A percentile compares a stretch with the other conserved stretches of the same genome.
Evolutionary conservation across 164 flowering plant genomes (phyloP).

Genomic region (Umbellularia californica): DNA sequence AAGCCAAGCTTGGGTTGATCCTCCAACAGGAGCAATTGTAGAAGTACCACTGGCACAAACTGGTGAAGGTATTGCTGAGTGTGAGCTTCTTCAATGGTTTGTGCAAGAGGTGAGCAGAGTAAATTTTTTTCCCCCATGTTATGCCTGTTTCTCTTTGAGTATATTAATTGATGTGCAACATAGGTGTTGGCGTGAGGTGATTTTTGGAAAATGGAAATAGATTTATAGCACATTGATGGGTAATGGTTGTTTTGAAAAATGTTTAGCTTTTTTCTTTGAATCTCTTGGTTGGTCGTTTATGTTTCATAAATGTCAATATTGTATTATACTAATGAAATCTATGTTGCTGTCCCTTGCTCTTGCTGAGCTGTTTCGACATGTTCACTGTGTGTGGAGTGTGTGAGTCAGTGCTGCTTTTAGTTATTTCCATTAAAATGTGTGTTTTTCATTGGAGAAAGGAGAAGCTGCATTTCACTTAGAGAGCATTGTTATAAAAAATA

Average conservation of each 20-base stretch:
- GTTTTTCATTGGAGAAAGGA: not conserved
- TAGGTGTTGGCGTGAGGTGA: not conserved
- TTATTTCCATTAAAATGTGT: not conserved
- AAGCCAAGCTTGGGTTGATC: slow-evolving; percentile 40
- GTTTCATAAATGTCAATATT: no score
- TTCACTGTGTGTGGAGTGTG: no score
- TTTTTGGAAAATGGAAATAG: no score
- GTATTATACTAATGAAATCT: no score
- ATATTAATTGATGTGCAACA: not conserved
- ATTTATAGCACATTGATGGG: no score
- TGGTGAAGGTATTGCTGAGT: slow-evolving; percentile 99
- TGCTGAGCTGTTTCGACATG: no score
- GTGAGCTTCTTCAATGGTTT: slow-evolving; percentile 95
- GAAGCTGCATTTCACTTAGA: not conserved
- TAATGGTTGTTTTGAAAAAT: not conserved
- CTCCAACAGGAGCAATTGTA: slow-evolving; percentile 36
- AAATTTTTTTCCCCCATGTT: not conserved
- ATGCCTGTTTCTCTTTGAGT: not conserved
- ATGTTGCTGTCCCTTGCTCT: no score
- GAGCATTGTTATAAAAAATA: not conserved
- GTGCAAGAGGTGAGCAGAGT: slow-evolving; percentile 65
- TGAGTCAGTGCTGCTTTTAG: not conserved
- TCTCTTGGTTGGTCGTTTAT: not conserved
- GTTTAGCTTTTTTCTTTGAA: not conserved
- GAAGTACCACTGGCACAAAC: slow-evolving; percentile 95